phyloP scores from a whole-genome alignment of 2,329 filamentous ascomycete genomes.

The Sclerotinia trifoliorum region DNA sequence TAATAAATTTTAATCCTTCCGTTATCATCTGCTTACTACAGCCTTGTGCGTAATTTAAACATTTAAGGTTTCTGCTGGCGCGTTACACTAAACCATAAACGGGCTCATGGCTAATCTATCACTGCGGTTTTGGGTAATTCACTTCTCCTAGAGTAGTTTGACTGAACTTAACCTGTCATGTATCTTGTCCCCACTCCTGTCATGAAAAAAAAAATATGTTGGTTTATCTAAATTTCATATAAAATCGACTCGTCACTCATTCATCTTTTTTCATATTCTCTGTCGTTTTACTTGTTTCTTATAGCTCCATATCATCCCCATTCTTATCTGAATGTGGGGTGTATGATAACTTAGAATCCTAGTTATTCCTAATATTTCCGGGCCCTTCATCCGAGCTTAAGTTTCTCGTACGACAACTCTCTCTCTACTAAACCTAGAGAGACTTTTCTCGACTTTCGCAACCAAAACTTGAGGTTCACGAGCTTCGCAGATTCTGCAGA shows the following conservation, averaged over 20 bases:
- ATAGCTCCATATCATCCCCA: not conserved
- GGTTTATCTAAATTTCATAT: constrained; percentile 1
- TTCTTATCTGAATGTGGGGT: constrained; percentile 16
- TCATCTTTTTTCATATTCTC: not conserved
- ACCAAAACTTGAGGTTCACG: constrained; percentile 3
- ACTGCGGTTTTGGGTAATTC: not conserved
- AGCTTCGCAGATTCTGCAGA: constrained; percentile 15
- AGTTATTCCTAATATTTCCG: constrained; percentile 27
- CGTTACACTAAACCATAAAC: constrained; percentile 5
- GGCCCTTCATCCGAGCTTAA: constrained; percentile 29
- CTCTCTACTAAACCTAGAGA: not conserved
- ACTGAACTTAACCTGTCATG: constrained; percentile 1
- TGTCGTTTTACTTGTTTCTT: constrained; percentile 1
- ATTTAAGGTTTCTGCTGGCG: constrained; percentile 4
- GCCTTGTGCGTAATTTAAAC: constrained; percentile 2
- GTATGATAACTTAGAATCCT: not conserved
- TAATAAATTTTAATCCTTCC: constrained; percentile 15
- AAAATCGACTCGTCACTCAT: not conserved
- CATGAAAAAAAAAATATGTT: not conserved
- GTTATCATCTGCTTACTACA: constrained; percentile 3
- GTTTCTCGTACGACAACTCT: constrained; percentile 13
- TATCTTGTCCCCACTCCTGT: constrained; percentile 6
- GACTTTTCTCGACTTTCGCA: not conserved
- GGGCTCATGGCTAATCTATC: constrained; percentile 1
- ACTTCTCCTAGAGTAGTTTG: not conserved